phyloP scores from a whole-genome alignment of 2,329 filamentous ascomycete genomes.

The Rugonectria rugulosa region DNA sequence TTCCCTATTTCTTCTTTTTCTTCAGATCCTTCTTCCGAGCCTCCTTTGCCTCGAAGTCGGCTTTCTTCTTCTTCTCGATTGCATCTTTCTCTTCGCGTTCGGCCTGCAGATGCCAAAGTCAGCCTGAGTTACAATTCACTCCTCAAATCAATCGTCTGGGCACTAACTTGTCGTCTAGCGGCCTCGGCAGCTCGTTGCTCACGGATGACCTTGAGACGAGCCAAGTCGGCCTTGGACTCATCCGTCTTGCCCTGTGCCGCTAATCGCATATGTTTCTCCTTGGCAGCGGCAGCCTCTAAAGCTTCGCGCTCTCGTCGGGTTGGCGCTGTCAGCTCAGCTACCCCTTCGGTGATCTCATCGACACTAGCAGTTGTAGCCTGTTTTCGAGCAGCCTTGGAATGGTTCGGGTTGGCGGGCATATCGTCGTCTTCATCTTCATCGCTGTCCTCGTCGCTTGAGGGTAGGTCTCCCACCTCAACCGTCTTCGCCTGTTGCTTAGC shows the following conservation, averaged over 20 bases:
- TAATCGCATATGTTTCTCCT: conserved; percentile 89
- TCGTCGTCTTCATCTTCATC: conserved; percentile 67
- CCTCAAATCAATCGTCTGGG: background rate
- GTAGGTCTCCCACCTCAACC: conserved; percentile 86
- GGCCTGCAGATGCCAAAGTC: conserved; percentile 50
- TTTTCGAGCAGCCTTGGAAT: conserved; percentile 76
- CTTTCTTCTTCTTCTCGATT: conserved; percentile 55
- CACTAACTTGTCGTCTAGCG: conserved; percentile 76
- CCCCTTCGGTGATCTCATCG: conserved; percentile 60
- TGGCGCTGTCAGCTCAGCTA: conserved; percentile 59
- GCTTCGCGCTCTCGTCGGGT: conserved; percentile 72
- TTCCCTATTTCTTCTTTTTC: conserved; percentile 57
- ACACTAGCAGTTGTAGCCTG: conserved; percentile 54
- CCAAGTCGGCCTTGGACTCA: conserved; percentile 88
- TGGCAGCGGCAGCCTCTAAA: conserved; percentile 84
- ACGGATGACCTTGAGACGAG: conserved; percentile 79
- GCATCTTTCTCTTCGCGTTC: conserved; percentile 66
- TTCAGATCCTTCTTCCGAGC: conserved; percentile 62
- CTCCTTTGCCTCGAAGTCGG: conserved; percentile 63
- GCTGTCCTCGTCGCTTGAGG: conserved; percentile 73
- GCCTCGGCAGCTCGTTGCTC: conserved; percentile 88
- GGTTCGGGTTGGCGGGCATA: conserved; percentile 91
- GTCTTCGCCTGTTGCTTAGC: conserved; percentile 74
- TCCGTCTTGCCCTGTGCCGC: conserved; percentile 97
- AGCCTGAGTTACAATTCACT: conserved; percentile 23